Conservation (phyloP, 2,329 filamentous ascomycete genomes). For the Botrytis squamosa region DNA sequence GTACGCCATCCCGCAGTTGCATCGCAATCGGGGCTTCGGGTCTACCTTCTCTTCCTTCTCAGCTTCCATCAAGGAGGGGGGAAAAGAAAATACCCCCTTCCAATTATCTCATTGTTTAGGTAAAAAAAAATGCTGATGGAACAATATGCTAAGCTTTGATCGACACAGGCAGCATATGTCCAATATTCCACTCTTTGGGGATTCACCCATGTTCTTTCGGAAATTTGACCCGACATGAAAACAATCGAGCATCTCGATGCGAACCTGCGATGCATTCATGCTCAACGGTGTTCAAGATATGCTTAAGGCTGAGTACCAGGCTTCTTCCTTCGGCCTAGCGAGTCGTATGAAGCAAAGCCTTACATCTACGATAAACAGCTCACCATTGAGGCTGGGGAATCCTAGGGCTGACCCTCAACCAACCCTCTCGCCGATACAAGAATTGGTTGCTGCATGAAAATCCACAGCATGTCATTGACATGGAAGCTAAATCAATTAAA, state of each 20-base stretch:
- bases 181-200: slow-evolving; percentile 1
- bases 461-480: neutral
- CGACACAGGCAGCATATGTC: slow-evolving; percentile 11
- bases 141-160: slow-evolving; percentile 18
- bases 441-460: neutral
- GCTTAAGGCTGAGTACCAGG: neutral
- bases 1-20: neutral
- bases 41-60: neutral
- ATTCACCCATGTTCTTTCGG: neutral
- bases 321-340: neutral
- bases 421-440: neutral
- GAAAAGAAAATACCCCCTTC: neutral
- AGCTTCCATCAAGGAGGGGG: neutral
- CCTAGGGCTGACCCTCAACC: neutral
- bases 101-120: neutral
- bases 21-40: neutral
- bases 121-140: neutral
- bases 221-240: slow-evolving; percentile 5
- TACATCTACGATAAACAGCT: neutral
- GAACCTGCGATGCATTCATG: neutral
- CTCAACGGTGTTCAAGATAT: neutral
- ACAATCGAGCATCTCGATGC: neutral
- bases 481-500: neutral
- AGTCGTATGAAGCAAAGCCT: neutral
- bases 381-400: neutral